These are phyloP conservation scores for Capronia epimyces DNA, from an alignment of 2,329 filamentous ascomycete species.

Conservation along the genomic window DNA sequence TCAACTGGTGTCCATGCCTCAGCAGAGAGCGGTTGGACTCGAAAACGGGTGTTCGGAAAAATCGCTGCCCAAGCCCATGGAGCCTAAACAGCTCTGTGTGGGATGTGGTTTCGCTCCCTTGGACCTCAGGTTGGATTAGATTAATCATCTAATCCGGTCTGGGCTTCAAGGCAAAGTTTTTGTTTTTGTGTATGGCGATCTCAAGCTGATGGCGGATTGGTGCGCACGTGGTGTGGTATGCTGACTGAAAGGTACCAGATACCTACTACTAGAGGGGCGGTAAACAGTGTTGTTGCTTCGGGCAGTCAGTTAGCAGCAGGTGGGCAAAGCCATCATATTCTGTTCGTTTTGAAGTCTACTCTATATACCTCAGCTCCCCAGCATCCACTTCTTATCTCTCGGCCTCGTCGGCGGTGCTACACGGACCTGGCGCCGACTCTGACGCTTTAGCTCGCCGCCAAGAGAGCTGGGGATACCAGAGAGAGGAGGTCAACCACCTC, in stretches of 20 bases:
- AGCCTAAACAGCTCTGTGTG: background rate
- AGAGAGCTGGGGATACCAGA: background rate
- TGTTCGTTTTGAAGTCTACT: no score
- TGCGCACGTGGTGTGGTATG: background rate
- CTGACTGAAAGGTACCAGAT: no score
- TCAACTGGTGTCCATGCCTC: slow-evolving; percentile 1
- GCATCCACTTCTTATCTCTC: background rate
- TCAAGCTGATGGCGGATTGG: background rate
- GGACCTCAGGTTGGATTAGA: background rate
- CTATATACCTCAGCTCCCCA: no score
- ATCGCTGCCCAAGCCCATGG: background rate
- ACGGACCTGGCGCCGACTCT: background rate
- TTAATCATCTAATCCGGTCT: background rate
- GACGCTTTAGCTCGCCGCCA: background rate
- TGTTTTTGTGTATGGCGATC: background rate
- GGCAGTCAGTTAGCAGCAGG: no score
- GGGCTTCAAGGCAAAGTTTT: background rate
- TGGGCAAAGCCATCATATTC: no score
- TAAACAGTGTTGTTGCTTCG: no score
- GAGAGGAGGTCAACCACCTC: background rate
- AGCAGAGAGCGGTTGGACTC: slow-evolving; percentile 1
- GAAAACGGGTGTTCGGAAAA: slow-evolving; percentile 1
- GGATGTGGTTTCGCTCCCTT: background rate
- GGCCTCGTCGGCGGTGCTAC: background rate
- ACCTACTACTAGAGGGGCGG: no score